Conservation (phyloP, 2,329 filamentous ascomycete genomes). For the Verticillium zaregamsianum region DNA sequence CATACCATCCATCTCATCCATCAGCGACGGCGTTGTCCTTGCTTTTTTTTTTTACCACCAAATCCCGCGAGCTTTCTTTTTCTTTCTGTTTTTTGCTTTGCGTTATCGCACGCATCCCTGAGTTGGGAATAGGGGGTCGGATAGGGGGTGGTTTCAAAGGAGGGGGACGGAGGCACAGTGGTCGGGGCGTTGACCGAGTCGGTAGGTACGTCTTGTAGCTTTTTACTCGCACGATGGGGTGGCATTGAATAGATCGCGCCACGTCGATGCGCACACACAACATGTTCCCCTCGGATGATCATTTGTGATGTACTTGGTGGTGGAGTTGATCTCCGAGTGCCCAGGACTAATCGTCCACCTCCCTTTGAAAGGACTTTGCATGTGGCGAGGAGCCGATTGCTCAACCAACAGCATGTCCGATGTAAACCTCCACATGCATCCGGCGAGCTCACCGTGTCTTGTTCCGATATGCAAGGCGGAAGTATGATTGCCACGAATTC, state of each 20-base stretch:
- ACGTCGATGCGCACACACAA: neutral
- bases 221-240: neutral
- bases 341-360: no score
- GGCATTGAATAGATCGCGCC: neutral
- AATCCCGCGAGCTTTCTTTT: neutral
- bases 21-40: conserved; percentile 34
- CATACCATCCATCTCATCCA: conserved; percentile 17
- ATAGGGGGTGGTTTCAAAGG: neutral
- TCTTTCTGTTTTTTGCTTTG: neutral
- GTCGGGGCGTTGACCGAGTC: neutral
- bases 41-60: neutral
- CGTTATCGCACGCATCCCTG: neutral
- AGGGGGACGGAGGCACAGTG: neutral
- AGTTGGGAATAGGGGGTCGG: neutral
- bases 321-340: no score
- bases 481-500: no score
- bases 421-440: no score
- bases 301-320: no score
- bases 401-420: no score
- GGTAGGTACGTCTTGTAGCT: neutral
- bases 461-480: no score
- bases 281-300: neutral
- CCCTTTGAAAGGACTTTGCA: no score
- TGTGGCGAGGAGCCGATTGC: no score
- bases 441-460: no score